Evolutionary conservation across 1,139 yeast genomes (phyloP).

Genomic region (Hanseniaspora uvarum): DNA sequence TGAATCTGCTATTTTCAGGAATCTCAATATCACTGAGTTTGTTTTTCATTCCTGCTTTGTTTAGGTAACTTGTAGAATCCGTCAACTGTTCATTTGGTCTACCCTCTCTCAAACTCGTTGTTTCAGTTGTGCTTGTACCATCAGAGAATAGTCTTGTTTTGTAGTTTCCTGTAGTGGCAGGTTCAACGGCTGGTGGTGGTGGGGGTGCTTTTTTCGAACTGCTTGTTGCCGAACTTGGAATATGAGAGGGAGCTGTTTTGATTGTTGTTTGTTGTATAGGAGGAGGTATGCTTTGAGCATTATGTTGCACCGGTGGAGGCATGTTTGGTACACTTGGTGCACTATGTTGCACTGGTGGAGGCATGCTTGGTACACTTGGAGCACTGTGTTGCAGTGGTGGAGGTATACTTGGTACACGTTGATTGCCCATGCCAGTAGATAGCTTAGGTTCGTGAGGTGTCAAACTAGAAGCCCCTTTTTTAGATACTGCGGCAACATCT

Average conservation of each 20-base stretch:
- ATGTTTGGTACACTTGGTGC: conserved; percentile 8
- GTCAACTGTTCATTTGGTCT: conserved; percentile 25
- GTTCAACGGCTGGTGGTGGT: conserved; percentile 20
- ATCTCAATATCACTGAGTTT: conserved; percentile 42
- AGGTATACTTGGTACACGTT: conserved; percentile 20
- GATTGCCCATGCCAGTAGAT: no score
- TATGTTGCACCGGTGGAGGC: conserved; percentile 15
- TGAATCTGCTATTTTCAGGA: conserved; percentile 60
- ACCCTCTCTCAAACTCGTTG: conserved; percentile 33
- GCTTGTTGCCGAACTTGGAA: conserved; percentile 24
- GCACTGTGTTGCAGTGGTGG: conserved; percentile 23
- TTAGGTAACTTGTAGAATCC: conserved; percentile 28
- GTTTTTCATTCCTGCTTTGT: conserved; percentile 25
- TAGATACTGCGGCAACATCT: conserved; percentile 15
- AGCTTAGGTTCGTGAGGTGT: conserved; percentile 28
- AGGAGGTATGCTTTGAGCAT: neutral
- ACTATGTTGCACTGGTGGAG: conserved; percentile 18
- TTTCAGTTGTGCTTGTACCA: conserved; percentile 21
- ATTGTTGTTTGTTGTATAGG: conserved; percentile 18
- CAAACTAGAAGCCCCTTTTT: conserved; percentile 19
- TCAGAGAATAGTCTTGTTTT: conserved; percentile 30
- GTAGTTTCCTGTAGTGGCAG: conserved; percentile 17
- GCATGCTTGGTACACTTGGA: conserved; percentile 23
- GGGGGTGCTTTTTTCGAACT: conserved; percentile 20
- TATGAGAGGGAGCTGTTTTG: conserved; percentile 20